Percentiles rank a stretch among this genome's conserved stretches.
Evolutionary conservation across 2,329 filamentous ascomycete genomes (phyloP).

Genomic region (Pleomassaria siparia): DNA sequence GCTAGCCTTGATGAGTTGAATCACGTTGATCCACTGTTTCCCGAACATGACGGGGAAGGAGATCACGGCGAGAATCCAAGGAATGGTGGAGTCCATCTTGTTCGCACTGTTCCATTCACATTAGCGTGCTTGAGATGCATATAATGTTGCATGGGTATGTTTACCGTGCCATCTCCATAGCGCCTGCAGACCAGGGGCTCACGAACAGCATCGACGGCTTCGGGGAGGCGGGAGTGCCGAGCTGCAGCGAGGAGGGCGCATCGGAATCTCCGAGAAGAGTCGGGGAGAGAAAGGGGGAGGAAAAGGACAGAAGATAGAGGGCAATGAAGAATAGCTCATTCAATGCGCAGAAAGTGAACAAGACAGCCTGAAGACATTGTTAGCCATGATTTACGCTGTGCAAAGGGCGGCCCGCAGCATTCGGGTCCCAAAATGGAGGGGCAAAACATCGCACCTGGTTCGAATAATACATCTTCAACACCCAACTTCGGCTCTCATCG

Average conservation of each 20-base stretch:
- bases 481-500: constrained; percentile 81
- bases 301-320: constrained; percentile 96
- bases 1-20: constrained; percentile 92
- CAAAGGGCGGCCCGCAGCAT: background rate
- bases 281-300: constrained; percentile 83
- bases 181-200: constrained; percentile 87
- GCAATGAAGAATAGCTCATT: constrained; percentile 99
- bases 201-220: constrained; percentile 75
- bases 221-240: constrained; percentile 69
- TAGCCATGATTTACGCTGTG: constrained; percentile 8
- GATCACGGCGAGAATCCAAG: constrained; percentile 78
- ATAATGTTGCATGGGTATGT: background rate
- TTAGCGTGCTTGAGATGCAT: background rate
- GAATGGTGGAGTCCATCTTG: constrained; percentile 66
- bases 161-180: constrained; percentile 80
- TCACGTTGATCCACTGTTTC: constrained; percentile 92
- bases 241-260: constrained; percentile 55
- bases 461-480: constrained; percentile 94
- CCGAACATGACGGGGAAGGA: constrained; percentile 84
- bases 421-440: background rate
- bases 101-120: constrained; percentile 61
- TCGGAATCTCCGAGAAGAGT: constrained; percentile 69
- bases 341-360: constrained; percentile 85
- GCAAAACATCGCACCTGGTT: constrained; percentile 72
- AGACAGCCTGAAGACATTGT: constrained; percentile 65